These are phyloP conservation scores for Suillus bovinus DNA, from an alignment of 768 basidiomycete species.

Conservation along the genomic window DNA sequence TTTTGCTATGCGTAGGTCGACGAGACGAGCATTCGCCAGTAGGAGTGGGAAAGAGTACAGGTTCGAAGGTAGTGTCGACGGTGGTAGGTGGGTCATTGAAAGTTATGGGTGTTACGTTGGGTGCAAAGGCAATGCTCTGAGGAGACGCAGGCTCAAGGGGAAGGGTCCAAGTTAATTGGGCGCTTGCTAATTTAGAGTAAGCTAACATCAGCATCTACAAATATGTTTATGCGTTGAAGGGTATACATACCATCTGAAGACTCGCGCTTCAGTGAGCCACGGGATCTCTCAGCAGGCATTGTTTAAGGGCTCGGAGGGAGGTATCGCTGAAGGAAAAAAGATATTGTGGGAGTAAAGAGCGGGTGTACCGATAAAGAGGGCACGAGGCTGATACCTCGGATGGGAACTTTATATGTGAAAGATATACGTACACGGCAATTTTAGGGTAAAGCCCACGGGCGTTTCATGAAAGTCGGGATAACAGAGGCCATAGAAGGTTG, in stretches of 20 bases:
- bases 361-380: conserved; percentile 19
- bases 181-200: conserved; percentile 31
- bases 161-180: conserved; percentile 48
- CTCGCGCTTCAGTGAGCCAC: conserved; percentile 35
- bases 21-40: conserved; percentile 36
- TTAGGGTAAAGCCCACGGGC: conserved; percentile 32
- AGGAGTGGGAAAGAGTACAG: conserved; percentile 60
- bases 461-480: conserved; percentile 30
- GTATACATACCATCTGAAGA: conserved; percentile 37
- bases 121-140: conserved; percentile 53
- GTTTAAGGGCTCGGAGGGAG: conserved; percentile 10
- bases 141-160: conserved; percentile 41
- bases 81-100: conserved; percentile 50
- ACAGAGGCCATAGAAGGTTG: conserved; percentile 32
- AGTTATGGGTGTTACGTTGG: conserved; percentile 57
- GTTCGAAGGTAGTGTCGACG: conserved; percentile 39
- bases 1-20: conserved; percentile 59
- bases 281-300: conserved; percentile 53
- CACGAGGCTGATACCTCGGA: conserved; percentile 24
- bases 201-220: conserved; percentile 13
- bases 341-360: conserved; percentile 17
- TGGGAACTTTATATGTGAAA: conserved; percentile 31
- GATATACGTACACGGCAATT: conserved; percentile 36
- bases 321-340: conserved; percentile 25
- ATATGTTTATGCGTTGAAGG: conserved; percentile 2